phyloP scores from a whole-genome alignment of 108 stramenopile genomes.

The Nitzschia sp. region DNA sequence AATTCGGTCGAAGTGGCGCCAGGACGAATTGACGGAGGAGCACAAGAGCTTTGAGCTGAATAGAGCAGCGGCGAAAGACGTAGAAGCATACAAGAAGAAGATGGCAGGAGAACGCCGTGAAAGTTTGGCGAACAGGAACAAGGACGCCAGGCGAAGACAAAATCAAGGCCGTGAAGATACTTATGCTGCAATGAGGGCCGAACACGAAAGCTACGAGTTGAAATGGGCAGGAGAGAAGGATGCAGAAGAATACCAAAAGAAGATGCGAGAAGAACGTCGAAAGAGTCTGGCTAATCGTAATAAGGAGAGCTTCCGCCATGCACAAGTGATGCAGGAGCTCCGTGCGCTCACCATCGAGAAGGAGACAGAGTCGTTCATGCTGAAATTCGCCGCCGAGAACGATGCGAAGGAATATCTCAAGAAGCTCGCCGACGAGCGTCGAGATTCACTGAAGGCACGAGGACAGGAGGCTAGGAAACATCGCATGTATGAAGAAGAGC shows the following conservation, averaged over 20 bases:
- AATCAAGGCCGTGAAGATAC: slow-evolving; percentile 26
- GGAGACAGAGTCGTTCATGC: slow-evolving; percentile 75
- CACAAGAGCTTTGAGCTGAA: slow-evolving; percentile 67
- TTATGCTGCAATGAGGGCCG: slow-evolving; percentile 29
- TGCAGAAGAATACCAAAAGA: slow-evolving; percentile 57
- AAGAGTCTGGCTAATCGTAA: slow-evolving; percentile 68
- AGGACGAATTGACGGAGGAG: slow-evolving; percentile 39
- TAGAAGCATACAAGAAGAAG: slow-evolving; percentile 60
- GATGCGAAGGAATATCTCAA: slow-evolving; percentile 69
- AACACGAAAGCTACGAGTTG: slow-evolving; percentile 67
- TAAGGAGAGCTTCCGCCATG: slow-evolving; percentile 59
- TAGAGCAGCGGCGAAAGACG: slow-evolving; percentile 72
- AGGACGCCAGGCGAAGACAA: slow-evolving; percentile 23
- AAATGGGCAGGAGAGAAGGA: slow-evolving; percentile 77
- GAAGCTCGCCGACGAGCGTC: slow-evolving; percentile 60
- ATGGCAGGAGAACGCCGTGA: slow-evolving; percentile 42
- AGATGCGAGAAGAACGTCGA: slow-evolving; percentile 57
- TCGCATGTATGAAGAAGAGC: slow-evolving; percentile 70
- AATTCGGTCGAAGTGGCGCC: slow-evolving; percentile 41
- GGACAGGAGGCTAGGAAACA: slow-evolving; percentile 54
- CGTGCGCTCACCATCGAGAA: slow-evolving; percentile 55
- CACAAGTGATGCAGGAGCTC: slow-evolving; percentile 76
- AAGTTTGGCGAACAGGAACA: slow-evolving; percentile 40
- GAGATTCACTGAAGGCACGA: slow-evolving; percentile 65
- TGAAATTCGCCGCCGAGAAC: slow-evolving; percentile 80